Conservation (phyloP, 495 filamentous ascomycete genomes). For the Parathielavia hyrcaniae region DNA sequence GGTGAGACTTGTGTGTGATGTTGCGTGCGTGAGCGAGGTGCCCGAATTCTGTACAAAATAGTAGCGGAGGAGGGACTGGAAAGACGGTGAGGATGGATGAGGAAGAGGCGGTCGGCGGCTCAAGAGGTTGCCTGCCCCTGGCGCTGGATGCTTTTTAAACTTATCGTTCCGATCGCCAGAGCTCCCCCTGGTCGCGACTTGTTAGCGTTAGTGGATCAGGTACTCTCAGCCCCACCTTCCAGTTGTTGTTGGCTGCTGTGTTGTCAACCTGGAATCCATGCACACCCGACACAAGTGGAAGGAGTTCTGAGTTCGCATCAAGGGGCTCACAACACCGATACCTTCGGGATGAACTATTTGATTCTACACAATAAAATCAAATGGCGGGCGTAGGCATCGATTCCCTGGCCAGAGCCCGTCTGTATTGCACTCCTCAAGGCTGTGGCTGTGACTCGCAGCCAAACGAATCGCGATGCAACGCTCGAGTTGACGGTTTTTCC, state of each 20-base stretch:
- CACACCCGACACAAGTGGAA: conserved; percentile 16
- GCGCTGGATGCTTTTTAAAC: conserved; percentile 27
- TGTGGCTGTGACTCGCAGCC: not conserved
- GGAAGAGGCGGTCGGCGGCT: conserved; percentile 8
- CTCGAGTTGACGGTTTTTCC: not conserved
- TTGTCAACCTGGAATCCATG: conserved; percentile 20
- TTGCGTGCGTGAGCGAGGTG: not conserved
- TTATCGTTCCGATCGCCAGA: conserved; percentile 8
- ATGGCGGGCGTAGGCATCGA: no score
- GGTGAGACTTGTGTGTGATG: not conserved
- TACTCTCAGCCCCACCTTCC: conserved; percentile 14
- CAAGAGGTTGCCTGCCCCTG: conserved; percentile 5
- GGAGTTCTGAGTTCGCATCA: not conserved
- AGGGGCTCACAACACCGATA: conserved; percentile 11
- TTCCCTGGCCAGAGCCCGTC: not conserved
- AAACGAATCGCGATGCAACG: not conserved
- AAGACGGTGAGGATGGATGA: not conserved
- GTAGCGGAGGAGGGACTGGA: not conserved
- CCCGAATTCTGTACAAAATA: not conserved
- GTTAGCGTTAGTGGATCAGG: conserved; percentile 27
- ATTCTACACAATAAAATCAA: not conserved
- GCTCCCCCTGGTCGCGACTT: conserved; percentile 5
- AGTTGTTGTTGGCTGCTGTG: conserved; percentile 8
- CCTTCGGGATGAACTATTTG: not conserved
- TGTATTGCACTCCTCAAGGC: not conserved